A percentile compares a stretch with the other conserved stretches of the same genome.
phyloP scores from a whole-genome alignment of 768 basidiomycete species.

The Paxillus involutus region DNA sequence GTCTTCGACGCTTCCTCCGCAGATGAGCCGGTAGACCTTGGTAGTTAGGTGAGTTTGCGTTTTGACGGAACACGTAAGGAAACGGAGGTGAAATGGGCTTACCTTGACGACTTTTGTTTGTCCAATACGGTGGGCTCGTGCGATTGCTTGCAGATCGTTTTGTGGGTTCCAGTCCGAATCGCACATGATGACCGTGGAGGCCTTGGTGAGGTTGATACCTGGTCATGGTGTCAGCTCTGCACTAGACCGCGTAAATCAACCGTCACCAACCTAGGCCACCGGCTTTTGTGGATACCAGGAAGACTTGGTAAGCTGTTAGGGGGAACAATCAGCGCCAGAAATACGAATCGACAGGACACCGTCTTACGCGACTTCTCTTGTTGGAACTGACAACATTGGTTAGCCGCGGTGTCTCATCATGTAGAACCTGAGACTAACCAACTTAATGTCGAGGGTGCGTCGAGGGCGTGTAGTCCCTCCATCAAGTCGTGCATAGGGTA shows the following conservation, averaged over 20 bases:
- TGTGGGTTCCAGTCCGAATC: constrained; percentile 73
- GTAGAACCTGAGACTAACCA: constrained; percentile 35
- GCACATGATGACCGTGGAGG: constrained; percentile 78
- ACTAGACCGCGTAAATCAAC: neutral
- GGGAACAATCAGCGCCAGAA: constrained; percentile 3
- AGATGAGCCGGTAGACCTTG: constrained; percentile 68
- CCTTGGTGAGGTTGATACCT: constrained; percentile 84
- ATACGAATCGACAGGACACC: neutral
- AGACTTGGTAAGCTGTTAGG: constrained; percentile 57
- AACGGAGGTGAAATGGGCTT: neutral
- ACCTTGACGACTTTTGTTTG: constrained; percentile 73
- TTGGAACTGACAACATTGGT: constrained; percentile 44
- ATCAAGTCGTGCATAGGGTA: constrained; percentile 62
- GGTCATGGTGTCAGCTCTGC: constrained; percentile 19
- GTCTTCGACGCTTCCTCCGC: constrained; percentile 71
- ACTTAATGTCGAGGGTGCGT: constrained; percentile 54
- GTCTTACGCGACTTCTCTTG: constrained; percentile 53
- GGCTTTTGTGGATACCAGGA: constrained; percentile 68
- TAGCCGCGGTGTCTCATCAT: neutral
- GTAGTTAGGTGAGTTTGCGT: neutral
- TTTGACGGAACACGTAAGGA: neutral
- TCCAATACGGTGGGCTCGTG: constrained; percentile 80
- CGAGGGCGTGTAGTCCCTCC: constrained; percentile 53
- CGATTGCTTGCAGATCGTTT: constrained; percentile 85
- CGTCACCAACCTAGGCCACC: constrained; percentile 58